phyloP scores from a whole-genome alignment of 1,139 yeast genomes.

The Taphrina communis region DNA sequence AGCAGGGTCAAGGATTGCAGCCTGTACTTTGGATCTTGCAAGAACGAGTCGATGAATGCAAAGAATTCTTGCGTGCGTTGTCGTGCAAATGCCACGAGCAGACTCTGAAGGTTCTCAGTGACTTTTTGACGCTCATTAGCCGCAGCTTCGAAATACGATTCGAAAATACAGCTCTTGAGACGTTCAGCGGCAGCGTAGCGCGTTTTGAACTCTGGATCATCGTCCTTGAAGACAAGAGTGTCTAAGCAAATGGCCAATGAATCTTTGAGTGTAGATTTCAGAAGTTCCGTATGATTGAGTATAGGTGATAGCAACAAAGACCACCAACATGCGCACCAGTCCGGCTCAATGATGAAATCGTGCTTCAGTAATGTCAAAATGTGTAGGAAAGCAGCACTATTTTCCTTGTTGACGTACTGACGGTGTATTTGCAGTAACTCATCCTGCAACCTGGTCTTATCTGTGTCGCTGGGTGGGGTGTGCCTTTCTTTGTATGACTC shows the following conservation, averaged over 20 bases:
- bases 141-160: constrained; percentile 33
- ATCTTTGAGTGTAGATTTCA: constrained; percentile 57
- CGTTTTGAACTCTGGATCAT: constrained; percentile 46
- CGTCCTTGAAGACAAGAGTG: constrained; percentile 47
- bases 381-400: constrained; percentile 57
- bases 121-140: constrained; percentile 49
- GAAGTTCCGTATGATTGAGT: constrained; percentile 60
- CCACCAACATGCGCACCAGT: constrained; percentile 61
- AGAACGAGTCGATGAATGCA: constrained; percentile 44
- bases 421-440: constrained; percentile 59
- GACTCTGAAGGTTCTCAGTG: constrained; percentile 49
- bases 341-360: constrained; percentile 53
- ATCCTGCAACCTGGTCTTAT: constrained; percentile 57
- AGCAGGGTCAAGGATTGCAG: constrained; percentile 46
- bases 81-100: constrained; percentile 44
- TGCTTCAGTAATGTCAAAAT: constrained; percentile 55
- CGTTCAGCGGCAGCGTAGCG: constrained; percentile 43
- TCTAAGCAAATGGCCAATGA: constrained; percentile 53
- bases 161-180: constrained; percentile 38
- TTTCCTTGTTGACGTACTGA: constrained; percentile 54
- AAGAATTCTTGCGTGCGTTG: constrained; percentile 46
- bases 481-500: constrained; percentile 52
- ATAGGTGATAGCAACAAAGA: constrained; percentile 61
- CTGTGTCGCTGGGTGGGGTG: constrained; percentile 54
- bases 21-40: constrained; percentile 43